Evolutionary conservation across 73 alveolate genomes (phyloP).

Genomic region (Durusdinium trenchii): DNA sequence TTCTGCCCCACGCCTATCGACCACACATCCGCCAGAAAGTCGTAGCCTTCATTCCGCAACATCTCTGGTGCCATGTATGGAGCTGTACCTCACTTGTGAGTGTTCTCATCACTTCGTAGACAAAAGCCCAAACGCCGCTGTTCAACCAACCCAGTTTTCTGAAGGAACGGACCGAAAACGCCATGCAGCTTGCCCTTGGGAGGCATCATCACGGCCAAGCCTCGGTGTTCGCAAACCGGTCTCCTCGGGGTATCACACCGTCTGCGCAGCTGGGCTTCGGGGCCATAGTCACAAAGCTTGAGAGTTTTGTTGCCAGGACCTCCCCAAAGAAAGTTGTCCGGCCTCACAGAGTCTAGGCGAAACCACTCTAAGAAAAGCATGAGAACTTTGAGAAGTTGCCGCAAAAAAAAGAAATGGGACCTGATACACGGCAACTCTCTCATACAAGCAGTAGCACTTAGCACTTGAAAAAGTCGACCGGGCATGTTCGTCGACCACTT

Average conservation of each 20-base stretch:
- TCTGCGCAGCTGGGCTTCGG: neutral
- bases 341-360: no score
- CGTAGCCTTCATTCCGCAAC: conserved; percentile 96
- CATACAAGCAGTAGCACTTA: no score
- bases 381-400: no score
- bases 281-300: conserved; percentile 87
- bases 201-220: conserved; percentile 91
- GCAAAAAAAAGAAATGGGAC: no score
- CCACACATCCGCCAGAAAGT: conserved; percentile 97
- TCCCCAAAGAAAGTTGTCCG: conserved; percentile 90
- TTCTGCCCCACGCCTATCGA: conserved; percentile 96
- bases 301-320: conserved; percentile 81
- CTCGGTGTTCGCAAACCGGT: neutral
- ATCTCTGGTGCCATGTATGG: conserved; percentile 98
- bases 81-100: conserved; percentile 96
- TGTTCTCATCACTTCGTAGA: neutral
- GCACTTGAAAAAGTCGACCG: no score
- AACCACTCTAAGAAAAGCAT: no score
- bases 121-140: neutral
- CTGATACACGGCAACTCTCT: no score
- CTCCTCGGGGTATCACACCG: neutral
- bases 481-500: no score
- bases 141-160: neutral
- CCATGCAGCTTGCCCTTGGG: conserved; percentile 70
- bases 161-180: conserved; percentile 42